Base-by-base conservation (phyloP, 2,329 filamentous ascomycete species). In the Sporothrix pallida region DNA sequence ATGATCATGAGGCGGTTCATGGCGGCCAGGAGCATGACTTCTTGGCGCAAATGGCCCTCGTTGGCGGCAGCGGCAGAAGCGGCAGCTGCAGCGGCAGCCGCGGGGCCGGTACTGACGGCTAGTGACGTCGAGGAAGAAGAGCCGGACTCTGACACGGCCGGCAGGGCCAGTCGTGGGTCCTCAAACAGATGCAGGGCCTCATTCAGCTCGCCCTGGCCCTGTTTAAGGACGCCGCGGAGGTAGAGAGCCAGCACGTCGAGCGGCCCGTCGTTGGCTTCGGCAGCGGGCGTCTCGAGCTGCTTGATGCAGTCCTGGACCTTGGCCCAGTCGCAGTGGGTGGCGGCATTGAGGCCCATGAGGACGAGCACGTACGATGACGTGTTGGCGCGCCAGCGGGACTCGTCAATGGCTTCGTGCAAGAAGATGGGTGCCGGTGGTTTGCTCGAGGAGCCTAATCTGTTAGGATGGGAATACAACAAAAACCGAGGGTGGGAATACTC, bases 1-100 rank as follows among this genome's bases (percentile, higher is more conserved):
- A 93, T 87, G 76, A 95, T 93, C 84, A 91, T 90, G 8, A 94
- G 84, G 10, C 87, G 86, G 80, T 93, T 94, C 76, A 95, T 86
- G 2, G 86, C 84, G 4, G 89, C 87, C 7, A 95, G 85, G 60
- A 94, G 86, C 20, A 88, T 85, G 20, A 93, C 85, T 76, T 94
- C 91, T 50, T 89, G 86, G 75, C 83, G 84, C 73, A 83, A 80
- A 60, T 83, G 82, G 50, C 79, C 79, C n/a, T 78, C 78, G 44
- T 78, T 79, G 48, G 82, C 76, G 74, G 83, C 78, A 75, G 85
- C 77, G 72, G 71, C 26, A 10, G 72, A 74, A 15, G 63, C 68
- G 3, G 68, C 69, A 5, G 73, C 62, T 0, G 70, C 76, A 5
- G 84, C 73, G 31, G 83, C 76, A 1, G 71, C 65, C 1, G 67